Conservation (phyloP, 345 rosid genomes). For the Aegle marmelos region DNA sequence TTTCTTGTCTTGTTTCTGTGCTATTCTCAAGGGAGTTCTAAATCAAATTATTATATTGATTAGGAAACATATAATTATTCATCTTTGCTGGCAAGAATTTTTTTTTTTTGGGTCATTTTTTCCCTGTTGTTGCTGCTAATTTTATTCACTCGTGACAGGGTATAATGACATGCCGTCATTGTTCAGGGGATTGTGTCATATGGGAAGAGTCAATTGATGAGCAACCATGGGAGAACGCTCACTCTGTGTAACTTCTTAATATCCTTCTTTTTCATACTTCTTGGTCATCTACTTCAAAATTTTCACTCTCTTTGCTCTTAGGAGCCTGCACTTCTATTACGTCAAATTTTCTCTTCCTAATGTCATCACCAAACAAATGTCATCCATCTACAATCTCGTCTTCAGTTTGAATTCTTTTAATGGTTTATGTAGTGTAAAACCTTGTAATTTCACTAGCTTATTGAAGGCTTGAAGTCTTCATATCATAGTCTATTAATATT, state of each 20-base stretch:
- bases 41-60: background rate
- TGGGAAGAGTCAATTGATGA: constrained; percentile 98
- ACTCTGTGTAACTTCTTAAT: constrained; percentile 52
- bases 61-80: background rate
- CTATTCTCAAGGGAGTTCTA: background rate
- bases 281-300: background rate
- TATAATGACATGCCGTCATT: constrained; percentile 66
- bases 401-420: background rate
- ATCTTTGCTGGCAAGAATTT: background rate
- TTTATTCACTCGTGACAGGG: constrained; percentile 44
- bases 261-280: background rate
- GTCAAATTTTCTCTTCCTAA: background rate
- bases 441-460: background rate
- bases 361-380: background rate
- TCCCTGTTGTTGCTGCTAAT: background rate
- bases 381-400: background rate
- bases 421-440: background rate
- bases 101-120: background rate
- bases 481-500: background rate
- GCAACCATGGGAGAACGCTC: constrained; percentile 94
- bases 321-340: background rate
- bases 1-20: background rate
- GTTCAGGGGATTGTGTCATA: constrained; percentile 87
- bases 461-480: background rate
- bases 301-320: background rate